Conservation (phyloP, 164 flowering plant genomes). For the Magnolia officinalis region DNA sequence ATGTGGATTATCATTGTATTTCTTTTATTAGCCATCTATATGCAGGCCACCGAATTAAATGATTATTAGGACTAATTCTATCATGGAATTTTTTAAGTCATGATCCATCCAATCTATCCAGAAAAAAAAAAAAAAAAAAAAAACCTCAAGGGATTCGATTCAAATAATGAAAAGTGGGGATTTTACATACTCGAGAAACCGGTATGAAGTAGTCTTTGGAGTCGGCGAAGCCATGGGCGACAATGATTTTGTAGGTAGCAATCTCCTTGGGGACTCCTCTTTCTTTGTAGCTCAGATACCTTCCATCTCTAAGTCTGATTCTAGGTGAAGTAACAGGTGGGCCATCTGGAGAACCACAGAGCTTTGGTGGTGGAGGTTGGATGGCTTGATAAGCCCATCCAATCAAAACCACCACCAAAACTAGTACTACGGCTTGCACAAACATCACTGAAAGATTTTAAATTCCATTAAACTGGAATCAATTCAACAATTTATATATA, state of each 20-base stretch:
- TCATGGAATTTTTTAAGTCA: no score
- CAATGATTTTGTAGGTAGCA: slow-evolving; percentile 47
- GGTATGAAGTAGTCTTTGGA: slow-evolving; percentile 39
- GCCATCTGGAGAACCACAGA: slow-evolving; percentile 46
- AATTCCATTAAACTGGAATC: no score
- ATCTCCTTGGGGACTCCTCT: slow-evolving; percentile 43
- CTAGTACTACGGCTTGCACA: slow-evolving; percentile 17
- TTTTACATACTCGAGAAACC: slow-evolving; percentile 29
- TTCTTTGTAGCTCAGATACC: slow-evolving; percentile 53
- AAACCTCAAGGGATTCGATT: no score
- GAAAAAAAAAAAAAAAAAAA: no score
- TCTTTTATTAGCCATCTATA: no score
- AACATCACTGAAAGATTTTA: slow-evolving; percentile 28
- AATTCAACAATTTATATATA: no score
- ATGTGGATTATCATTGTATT: no score
- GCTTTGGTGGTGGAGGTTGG: slow-evolving; percentile 44
- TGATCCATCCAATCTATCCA: no score
- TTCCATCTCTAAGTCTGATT: slow-evolving; percentile 55
- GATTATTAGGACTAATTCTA: no score
- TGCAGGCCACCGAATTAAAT: no score
- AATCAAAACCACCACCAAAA: slow-evolving; percentile 28
- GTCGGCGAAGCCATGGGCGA: slow-evolving; percentile 40
- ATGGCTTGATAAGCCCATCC: slow-evolving; percentile 39
- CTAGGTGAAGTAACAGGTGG: slow-evolving; percentile 54
- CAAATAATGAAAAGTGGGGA: background rate